Base-by-base conservation (phyloP, 305 asterid species). In the Solanum hybrid region DNA sequence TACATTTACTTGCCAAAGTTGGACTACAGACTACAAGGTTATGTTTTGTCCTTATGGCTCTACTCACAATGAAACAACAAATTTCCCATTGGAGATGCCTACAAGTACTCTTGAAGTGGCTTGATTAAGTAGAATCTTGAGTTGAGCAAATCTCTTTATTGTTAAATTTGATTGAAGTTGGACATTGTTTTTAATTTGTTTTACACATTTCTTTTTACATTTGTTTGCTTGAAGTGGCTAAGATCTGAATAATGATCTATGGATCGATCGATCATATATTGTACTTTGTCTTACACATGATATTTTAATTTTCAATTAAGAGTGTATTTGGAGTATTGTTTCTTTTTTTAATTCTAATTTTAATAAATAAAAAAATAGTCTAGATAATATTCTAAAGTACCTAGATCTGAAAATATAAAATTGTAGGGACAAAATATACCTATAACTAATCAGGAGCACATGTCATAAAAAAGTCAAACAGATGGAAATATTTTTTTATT, bases 41-140 rank as follows among this genome's bases (percentile, higher is more conserved):
- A 93, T 91, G 28, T 93, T 94, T 73, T 92, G 95, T 89, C 96
- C 95, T 11, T 92, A 91, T 24, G 86, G 86, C 1, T 4, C 34
- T 80, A 28, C 64, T 12, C 64, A 39, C 8, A 79, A 79, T 79
- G 85, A 79, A 36, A 79, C 85, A 36, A n/a, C 86, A 37, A 80
- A 24, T 80, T 80, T 80, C 64, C 86, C 86, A 37, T 24, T 80
- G 86, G 86, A 80, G 64, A 37, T 80, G n/a, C 64, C 64, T n/a
- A 24, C 12, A 20, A 24, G n/a, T 80, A 39, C 57, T 36, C 85
- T 5, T 37, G 86, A 80, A 37, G 86, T 80, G 33, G 64, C 64
- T 75, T 37, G 7, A 78, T 71, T 34, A 11, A 79, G 86, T 79
- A 37, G 12, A 3, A 3, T 33, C 85, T 9, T n/a, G 64, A 37